Evolutionary conservation across 2,329 filamentous ascomycete genomes (phyloP), one percentile per base, ranked within the genome.

Genomic region (Colletotrichum camelliae): DNA sequence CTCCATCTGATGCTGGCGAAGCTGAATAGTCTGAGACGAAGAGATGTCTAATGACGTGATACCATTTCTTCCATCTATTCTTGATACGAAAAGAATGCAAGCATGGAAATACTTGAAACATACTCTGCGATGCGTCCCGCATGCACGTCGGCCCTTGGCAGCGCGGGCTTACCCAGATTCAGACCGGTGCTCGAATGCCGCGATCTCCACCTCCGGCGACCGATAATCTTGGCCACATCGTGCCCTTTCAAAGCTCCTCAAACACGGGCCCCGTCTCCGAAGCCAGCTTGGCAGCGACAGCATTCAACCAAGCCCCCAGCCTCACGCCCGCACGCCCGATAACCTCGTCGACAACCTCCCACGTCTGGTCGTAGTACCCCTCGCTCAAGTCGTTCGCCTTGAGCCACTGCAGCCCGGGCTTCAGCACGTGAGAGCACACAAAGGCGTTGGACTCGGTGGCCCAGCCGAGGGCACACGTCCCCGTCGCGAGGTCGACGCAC

Each of bases 251-350:
- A 27, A 76, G 74, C 31, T 76, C 74, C 48, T 76, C 65, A 55
- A 27, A 69, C 35, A 52, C 27, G 7, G 60, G 60, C 8, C 12
- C 52, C 24, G 43, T 13, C 33, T 48, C 27, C 15, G 52, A n/a
- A 31, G 29, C 29, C 24, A 76, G 24, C 48, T 39, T 70, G 62
- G n/a, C 72, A 16, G 75, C 75, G 4, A 77, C 70, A 7, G 75
- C 72, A 24, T 77, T 77, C 35, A 77, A 31, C 75, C 75, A 77
- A 5, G 75, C 75, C 16, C 71, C 75, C 6, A 77, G 67, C 39
- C 75, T 70, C 27, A 77, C 67, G 7, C 75, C 75, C 10, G 75
- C 75, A 16, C 58, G 70, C 5, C 75, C 75, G 18, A 77, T 75
- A 8, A 71, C 66, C 21, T 75, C 72, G n/a, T 77, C 75, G 10